Evolutionary conservation across 768 basidiomycete genomes (phyloP), one percentile per base, ranked within the genome.

Genomic region (Naganishia vaughanmartiniae): DNA sequence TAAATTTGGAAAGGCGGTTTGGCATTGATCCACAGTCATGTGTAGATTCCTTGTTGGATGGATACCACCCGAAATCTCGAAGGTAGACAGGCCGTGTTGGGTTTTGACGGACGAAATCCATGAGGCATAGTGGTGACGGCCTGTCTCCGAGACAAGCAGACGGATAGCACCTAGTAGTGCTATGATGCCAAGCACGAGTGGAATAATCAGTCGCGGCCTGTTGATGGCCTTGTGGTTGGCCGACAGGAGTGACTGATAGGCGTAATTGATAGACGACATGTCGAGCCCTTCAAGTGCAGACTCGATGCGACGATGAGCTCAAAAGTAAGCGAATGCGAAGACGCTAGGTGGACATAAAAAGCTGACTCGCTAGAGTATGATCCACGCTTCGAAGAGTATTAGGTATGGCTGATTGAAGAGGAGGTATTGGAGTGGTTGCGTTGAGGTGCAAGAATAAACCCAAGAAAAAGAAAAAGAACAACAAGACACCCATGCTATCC

Each of bases 21-120:
- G 17, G 56, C 76, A 76, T 68, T 76, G 54, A 1, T 54, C 57
- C 24, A 31, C 42, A 2, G 66, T 70, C 45, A 76, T 57, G 45
- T 73, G 73, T 12, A 73, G 51, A 46, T 76, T 72, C 60, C 60
- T 42, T 17, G 60, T 63, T 30, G 15, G 24, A 15, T 24, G 60
- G 4, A 42, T 11, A 11, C 60, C 60, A 12, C 19, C 36, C 26
- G 30, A 11, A 19, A 6, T 45, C 30, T 63, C 39, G 42, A 45
- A 6, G n/a, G 60, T 14, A 58, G 57, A 17, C 10, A 42, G 24
- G 19, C 60, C 60, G 33, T 63, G 60, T 28, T 42, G 39, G 4
- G 60, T 45, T 26, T 42, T 63, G 2, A n/a, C 14, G 26, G 57
- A 34, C 34, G 12, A 26, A 45, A 17, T 36, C 24, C 30, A 24